Evolutionary conservation across 2,329 filamentous ascomycete genomes (phyloP).

Genomic region (Trichoderma atroviride): DNA sequence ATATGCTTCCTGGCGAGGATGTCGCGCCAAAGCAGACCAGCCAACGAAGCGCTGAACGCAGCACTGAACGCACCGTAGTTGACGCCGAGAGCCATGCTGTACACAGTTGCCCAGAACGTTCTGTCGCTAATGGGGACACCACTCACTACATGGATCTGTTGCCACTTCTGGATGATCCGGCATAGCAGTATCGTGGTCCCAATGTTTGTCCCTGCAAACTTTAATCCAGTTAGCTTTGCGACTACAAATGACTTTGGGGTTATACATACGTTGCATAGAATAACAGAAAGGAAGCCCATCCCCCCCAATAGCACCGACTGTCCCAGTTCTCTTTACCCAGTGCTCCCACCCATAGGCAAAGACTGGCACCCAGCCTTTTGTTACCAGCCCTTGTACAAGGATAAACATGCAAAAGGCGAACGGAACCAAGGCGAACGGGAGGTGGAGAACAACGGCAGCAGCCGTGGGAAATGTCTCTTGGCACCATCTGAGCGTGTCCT

Average conservation of each 20-base stretch:
- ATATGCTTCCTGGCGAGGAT: conserved; percentile 71
- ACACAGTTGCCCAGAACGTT: conserved; percentile 73
- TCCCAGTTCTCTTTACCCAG: conserved; percentile 71
- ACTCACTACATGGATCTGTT: conserved; percentile 56
- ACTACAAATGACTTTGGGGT: neutral
- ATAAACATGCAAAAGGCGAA: conserved; percentile 77
- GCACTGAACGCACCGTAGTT: conserved; percentile 76
- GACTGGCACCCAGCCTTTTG: conserved; percentile 73
- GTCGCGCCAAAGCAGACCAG: conserved; percentile 72
- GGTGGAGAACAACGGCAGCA: conserved; percentile 64
- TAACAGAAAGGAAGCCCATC: conserved; percentile 72
- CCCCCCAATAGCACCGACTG: conserved; percentile 69
- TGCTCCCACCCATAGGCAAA: conserved; percentile 75
- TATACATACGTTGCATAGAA: conserved; percentile 69
- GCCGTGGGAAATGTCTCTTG: conserved; percentile 73
- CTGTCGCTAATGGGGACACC: conserved; percentile 59
- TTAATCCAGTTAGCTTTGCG: neutral
- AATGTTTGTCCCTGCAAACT: conserved; percentile 79
- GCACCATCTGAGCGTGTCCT: conserved; percentile 56
- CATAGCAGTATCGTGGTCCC: conserved; percentile 74
- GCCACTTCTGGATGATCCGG: conserved; percentile 70
- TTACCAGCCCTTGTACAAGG: conserved; percentile 71
- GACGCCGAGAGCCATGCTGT: conserved; percentile 73
- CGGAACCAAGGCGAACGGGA: conserved; percentile 69
- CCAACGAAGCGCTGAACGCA: conserved; percentile 71